These are phyloP conservation scores for Magnaporthales sp. DNA, from an alignment of 2,329 filamentous ascomycete genomes.

Conservation along the genomic window DNA sequence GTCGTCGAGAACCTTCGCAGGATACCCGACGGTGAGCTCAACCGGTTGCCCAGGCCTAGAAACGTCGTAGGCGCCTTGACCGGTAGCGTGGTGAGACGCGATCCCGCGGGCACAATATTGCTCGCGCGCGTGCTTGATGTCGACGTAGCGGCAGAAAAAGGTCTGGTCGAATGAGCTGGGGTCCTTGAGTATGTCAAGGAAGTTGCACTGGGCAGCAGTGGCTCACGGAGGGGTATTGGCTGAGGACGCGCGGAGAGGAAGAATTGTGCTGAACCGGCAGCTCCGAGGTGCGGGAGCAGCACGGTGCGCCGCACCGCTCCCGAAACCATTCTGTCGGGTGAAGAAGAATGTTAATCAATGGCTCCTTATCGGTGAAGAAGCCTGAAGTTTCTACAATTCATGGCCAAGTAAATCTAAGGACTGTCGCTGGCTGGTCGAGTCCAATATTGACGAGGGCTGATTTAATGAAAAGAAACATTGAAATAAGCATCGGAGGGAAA, in stretches of 20 bases:
- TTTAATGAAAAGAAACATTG: neutral
- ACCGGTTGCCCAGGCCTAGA: slow-evolving; percentile 5
- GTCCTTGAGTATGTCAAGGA: neutral
- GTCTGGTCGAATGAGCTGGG: neutral
- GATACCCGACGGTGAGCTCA: slow-evolving; percentile 11
- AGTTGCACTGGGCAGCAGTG: neutral
- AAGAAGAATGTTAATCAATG: neutral
- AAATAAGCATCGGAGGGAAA: neutral
- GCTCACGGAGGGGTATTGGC: neutral
- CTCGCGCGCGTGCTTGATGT: neutral
- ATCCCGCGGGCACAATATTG: neutral
- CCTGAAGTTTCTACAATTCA: slow-evolving; percentile 3
- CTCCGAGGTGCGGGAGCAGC: slow-evolving; percentile 37
- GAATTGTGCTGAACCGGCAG: slow-evolving; percentile 13
- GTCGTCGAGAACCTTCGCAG: slow-evolving; percentile 18
- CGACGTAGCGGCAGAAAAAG: neutral
- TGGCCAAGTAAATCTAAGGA: neutral
- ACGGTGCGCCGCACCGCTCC: slow-evolving; percentile 35
- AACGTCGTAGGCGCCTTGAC: neutral
- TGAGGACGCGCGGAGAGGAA: neutral
- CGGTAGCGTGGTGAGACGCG: neutral
- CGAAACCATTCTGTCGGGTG: slow-evolving; percentile 33
- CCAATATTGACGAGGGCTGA: neutral
- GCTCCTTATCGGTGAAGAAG: slow-evolving; percentile 4
- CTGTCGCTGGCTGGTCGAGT: neutral